Base-by-base conservation (phyloP, 1,284 basidiomycete genomes). In the Leccinum fuscescens region DNA sequence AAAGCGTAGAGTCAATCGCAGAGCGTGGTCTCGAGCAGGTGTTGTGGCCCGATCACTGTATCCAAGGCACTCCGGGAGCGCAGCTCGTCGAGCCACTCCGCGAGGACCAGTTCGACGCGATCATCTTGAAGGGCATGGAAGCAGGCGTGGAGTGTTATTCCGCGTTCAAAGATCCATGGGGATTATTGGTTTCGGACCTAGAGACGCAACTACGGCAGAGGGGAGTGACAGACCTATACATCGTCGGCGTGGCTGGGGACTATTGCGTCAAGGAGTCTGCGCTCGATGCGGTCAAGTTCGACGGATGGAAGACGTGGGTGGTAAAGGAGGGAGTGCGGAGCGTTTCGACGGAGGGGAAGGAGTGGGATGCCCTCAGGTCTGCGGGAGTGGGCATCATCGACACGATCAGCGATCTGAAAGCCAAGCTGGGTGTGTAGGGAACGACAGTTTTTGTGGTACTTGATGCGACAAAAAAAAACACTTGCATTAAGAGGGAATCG, bases 1-100 rank as follows among this genome's bases (percentile, higher is more conserved):
- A 72, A 33, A 64, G 64, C 12, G 48, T 62, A 14, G 0, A 35
- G n/a, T 35, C 60, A 8, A 66, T 74, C 42, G 5, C 54, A 6
- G 54, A 65, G 11, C 64, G 64, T 15, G 77, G 75, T 11, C 59
- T 78, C 27, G 71, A 78, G 54, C 82, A 83, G 67, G 74, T 78
- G 9, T 67, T 84, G 39, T 84, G 82, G 82, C 83, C 82, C 2
- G 76, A 77, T 42, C 82, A 84, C 60, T 84, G 82, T 46, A 74
- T 84, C 14, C 78, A 77, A 44, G 64, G 68, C 35, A 79, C 80
- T 0, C 69, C 60, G 0, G 82, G 83, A 3, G 76, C 77, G 0
- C 71, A 76, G 42, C 78, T 83, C 39, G 77, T 80, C 12, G 71
- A 77, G 0, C 77, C 77, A n/a, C 65, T 84, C 14, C 63, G 74